Evolutionary conservation across 768 basidiomycete genomes (phyloP).

Genomic region (Lactarius deliciosus): DNA sequence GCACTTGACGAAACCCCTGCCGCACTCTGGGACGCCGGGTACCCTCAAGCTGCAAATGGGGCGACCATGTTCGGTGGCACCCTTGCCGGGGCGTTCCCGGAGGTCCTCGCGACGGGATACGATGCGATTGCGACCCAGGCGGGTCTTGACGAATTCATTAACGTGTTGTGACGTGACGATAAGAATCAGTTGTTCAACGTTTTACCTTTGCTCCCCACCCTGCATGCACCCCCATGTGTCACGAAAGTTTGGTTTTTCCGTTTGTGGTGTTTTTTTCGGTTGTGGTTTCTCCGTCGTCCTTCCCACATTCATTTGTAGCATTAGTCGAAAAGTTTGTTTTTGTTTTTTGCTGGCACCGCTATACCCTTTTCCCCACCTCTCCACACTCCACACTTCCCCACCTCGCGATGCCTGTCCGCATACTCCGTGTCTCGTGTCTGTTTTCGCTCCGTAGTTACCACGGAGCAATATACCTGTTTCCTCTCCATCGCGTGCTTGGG

Average conservation of each 20-base stretch:
- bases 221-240: conserved; percentile 6
- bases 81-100: conserved; percentile 3
- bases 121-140: conserved; percentile 13
- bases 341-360: conserved; percentile 12
- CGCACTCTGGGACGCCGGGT: conserved; percentile 17
- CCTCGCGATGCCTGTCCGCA: conserved; percentile 13
- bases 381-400: not conserved
- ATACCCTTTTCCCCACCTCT: not conserved
- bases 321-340: conserved; percentile 20
- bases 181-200: not conserved
- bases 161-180: conserved; percentile 9
- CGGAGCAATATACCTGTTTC: not conserved
- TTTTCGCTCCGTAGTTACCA: not conserved
- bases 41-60: conserved; percentile 8
- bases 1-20: conserved; percentile 20
- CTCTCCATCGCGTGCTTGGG: not conserved
- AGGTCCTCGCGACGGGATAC: conserved; percentile 16
- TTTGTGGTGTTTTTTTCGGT: not conserved
- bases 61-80: conserved; percentile 6
- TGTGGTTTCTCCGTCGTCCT: not conserved
- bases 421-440: conserved; percentile 3
- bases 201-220: not conserved
- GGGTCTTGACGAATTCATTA: conserved; percentile 25
- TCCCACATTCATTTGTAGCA: conserved; percentile 26
- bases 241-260: not conserved